A percentile compares a stretch with the other conserved stretches of the same genome.
Evolutionary conservation across 129 eudicot species (phyloP).

Genomic region (Helianthus tuberosus): DNA sequence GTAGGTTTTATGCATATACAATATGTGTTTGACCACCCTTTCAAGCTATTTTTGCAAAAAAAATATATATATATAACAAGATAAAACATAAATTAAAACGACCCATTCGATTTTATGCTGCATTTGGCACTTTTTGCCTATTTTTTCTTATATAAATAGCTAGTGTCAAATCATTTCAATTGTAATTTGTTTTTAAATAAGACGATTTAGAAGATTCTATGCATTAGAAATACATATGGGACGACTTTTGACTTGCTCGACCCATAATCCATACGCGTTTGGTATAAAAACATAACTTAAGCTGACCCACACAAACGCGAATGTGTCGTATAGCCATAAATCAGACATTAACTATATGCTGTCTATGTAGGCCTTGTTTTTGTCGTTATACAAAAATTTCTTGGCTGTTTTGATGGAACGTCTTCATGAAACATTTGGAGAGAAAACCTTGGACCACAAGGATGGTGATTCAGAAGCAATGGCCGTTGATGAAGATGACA

Average conservation of each 20-base stretch:
- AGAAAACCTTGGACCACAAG: slow-evolving; percentile 41
- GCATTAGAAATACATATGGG: neutral
- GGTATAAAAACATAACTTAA: neutral
- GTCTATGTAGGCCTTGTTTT: slow-evolving; percentile 62
- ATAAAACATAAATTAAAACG: neutral
- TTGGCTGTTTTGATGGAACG: slow-evolving; percentile 58
- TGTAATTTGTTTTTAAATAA: neutral
- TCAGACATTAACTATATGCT: slow-evolving; percentile 3
- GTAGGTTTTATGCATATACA: neutral
- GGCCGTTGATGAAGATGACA: slow-evolving; percentile 80
- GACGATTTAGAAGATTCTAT: neutral
- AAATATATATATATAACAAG: neutral
- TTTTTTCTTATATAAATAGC: neutral
- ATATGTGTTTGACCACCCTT: neutral
- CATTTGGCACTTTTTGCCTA: neutral
- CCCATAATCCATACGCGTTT: no score
- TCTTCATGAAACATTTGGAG: slow-evolving; percentile 57
- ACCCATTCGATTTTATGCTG: neutral
- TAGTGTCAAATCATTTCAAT: neutral
- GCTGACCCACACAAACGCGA: neutral
- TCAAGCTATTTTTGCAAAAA: neutral
- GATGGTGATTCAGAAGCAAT: slow-evolving; percentile 59
- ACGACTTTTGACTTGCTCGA: neutral
- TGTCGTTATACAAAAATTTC: slow-evolving; percentile 75
- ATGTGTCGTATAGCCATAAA: neutral